Evolutionary conservation across 1,284 basidiomycete genomes (phyloP).

Genomic region (Apiotrichum mycotoxinovorans): DNA sequence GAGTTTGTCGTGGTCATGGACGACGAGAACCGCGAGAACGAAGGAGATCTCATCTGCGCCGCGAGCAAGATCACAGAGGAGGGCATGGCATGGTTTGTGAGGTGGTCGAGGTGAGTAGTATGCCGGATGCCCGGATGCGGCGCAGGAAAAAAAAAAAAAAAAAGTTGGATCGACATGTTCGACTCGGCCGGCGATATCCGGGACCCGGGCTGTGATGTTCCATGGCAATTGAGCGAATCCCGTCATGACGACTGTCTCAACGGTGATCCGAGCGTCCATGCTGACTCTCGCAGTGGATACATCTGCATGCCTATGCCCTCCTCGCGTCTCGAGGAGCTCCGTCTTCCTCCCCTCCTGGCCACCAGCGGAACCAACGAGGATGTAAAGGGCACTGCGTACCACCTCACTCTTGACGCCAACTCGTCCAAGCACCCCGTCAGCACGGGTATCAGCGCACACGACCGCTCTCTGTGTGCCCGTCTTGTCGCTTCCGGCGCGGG

Average conservation of each 20-base stretch:
- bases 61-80: constrained; percentile 78
- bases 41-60: constrained; percentile 87
- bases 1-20: constrained; percentile 96
- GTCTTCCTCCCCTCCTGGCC: constrained; percentile 89
- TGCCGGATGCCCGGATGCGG: too few species aligned
- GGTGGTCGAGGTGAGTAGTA: constrained; percentile 75
- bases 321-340: constrained; percentile 70
- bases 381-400: constrained; percentile 89
- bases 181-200: too few species aligned
- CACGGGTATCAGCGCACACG: constrained; percentile 95
- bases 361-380: constrained; percentile 69
- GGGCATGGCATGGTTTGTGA: constrained; percentile 99
- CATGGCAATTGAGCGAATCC: too few species aligned
- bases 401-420: constrained; percentile 91
- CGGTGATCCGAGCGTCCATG: too few species aligned
- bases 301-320: constrained; percentile 84
- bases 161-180: too few species aligned
- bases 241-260: too few species aligned
- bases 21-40: constrained; percentile 88
- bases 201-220: too few species aligned
- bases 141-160: too few species aligned
- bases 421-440: constrained; percentile 52
- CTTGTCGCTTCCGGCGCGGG: constrained; percentile 64
- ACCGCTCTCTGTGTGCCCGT: constrained; percentile 81
- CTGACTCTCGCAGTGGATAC: constrained; percentile 66